phyloP scores from a whole-genome alignment of 2,329 filamentous ascomycete species.

The Juglanconis oblonga region DNA sequence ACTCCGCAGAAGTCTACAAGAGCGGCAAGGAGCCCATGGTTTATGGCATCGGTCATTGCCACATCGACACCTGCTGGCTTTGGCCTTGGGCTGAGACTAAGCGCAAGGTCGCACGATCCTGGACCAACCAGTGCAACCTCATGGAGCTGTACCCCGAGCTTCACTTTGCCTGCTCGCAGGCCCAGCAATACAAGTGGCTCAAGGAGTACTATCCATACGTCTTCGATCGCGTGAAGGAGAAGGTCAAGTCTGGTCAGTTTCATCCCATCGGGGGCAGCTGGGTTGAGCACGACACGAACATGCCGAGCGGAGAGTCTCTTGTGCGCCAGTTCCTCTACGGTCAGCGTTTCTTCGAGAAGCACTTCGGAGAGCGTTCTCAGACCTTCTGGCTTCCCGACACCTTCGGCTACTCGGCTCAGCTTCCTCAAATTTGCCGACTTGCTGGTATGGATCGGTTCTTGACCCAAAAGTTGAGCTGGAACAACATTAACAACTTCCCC shows the following conservation, averaged over 20 bases:
- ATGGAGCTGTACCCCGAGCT: constrained; percentile 95
- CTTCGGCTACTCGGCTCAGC: constrained; percentile 93
- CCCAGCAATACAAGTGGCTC: constrained; percentile 98
- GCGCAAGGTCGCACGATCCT: constrained; percentile 91
- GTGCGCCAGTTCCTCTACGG: constrained; percentile 94
- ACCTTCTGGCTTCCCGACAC: constrained; percentile 99
- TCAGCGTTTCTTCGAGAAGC: constrained; percentile 89
- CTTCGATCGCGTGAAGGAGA: constrained; percentile 85
- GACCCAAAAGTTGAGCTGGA: constrained; percentile 98
- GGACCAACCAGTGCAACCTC: constrained; percentile 94
- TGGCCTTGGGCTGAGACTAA: constrained; percentile 99
- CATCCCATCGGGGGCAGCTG: constrained; percentile 96
- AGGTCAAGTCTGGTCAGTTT: constrained; percentile 87
- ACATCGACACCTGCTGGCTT: constrained; percentile 97
- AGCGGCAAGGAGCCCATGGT: constrained; percentile 72
- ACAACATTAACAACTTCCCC: constrained; percentile 98
- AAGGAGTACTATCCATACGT: constrained; percentile 84
- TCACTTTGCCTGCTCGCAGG: constrained; percentile 87
- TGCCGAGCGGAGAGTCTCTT: constrained; percentile 92
- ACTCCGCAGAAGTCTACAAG: constrained; percentile 82
- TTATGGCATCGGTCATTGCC: constrained; percentile 89
- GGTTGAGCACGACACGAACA: constrained; percentile 98
- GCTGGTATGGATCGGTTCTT: constrained; percentile 97
- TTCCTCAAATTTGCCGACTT: constrained; percentile 88
- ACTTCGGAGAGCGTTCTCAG: constrained; percentile 81